Evolutionary conservation across 2,329 filamentous ascomycete species (phyloP), one percentile per base, ranked within the genome.

Genomic region (Drechmeria coniospora): DNA sequence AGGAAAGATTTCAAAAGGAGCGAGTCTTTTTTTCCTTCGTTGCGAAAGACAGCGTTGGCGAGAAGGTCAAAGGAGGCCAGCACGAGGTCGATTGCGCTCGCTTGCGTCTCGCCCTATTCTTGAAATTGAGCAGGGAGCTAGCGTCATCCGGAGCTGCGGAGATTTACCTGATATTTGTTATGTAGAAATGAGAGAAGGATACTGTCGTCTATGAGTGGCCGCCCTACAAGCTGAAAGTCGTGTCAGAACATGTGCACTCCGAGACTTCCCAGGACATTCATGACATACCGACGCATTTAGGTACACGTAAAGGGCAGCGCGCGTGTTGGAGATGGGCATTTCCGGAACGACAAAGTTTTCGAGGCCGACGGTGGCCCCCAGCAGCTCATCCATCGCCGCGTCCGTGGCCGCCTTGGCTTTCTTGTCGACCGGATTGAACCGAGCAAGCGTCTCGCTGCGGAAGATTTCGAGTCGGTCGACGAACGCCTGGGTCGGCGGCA

Each of bases 61-160:
- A 98, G 61, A 5, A 92, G 68, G 42, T 95, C 86, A 44, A 98
- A 95, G 0, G 84, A 76, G 2, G 84, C 82, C 8, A 87, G 68
- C 23, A 95, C 79, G 2, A 95, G 62, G 42, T 94, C 84, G 29
- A 83, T 72, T 1, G 80, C 73, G 24, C 83, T 74, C 9, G 70
- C 66, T 49, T 87, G 79, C 23, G 79, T 65, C 42, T 93, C 79
- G 21, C 78, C 79, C 68, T 84, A 30, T 4, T 8, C 12, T 18
- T 6, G 6, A 21, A 2, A 16, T 28, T 41, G 30, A 41, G 30
- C 33, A 21, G 12, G 20, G 9, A 21, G 10, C 27, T 19, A 15
- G 8, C 32, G 21, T 4, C 12, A 19, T 16, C 8, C 5, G 8
- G 33, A 15, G 5, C 15, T 27, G 6, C 18, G 12, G n/a, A 8